Evolutionary conservation across 768 basidiomycete species (phyloP), one percentile per base, ranked within the genome.

Genomic region (Lactarius evosmus): DNA sequence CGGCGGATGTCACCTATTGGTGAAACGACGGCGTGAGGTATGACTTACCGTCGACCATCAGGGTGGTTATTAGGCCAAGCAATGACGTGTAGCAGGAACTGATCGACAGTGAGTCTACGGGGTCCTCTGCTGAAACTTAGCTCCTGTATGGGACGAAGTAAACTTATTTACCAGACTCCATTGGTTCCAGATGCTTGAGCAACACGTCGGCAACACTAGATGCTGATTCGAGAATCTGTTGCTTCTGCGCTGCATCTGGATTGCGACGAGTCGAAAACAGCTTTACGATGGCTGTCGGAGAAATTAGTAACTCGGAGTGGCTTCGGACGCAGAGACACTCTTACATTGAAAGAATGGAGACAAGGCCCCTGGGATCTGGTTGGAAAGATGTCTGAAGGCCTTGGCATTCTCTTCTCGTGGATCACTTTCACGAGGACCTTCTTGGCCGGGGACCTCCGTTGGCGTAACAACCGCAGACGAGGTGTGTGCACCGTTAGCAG

Each of bases 301-400:
- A 38, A 36, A 44, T 64, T 22, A 60, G 53, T 22, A 60, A 52
- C 56, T 12, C 46, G 17, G 22, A 46, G 46, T n/a, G 8, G 57
- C 30, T 27, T 12, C 34, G 25, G 46, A 6, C 2, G 25, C 17
- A 27, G 30, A 55, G n/a, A 5, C 8, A 72, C 22, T 49, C 46
- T 78, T 62, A 93, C 94, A 85, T 82, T 93, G 92, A 75, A 94
- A 92, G 74, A 97, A 89, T 1, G 93, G 90, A 2, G 86, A 83
- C 62, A 95, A 75, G 2, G 86, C 81, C 38, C 81, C 84, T 0
- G 93, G 91, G 56, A 95, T 79, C 30, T 90, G 87, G 65, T 86
- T 86, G 0, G 89, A 86, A 46, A 95, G 76, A 69, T 94, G 91
- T 71, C 88, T 90, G 40, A 95, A 77, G 4, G 88, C 87, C 71